A percentile compares a stretch with the other conserved stretches of the same genome.
Conservation (phyloP, 2,329 filamentous ascomycete genomes). For the Aspergillus sp. region DNA sequence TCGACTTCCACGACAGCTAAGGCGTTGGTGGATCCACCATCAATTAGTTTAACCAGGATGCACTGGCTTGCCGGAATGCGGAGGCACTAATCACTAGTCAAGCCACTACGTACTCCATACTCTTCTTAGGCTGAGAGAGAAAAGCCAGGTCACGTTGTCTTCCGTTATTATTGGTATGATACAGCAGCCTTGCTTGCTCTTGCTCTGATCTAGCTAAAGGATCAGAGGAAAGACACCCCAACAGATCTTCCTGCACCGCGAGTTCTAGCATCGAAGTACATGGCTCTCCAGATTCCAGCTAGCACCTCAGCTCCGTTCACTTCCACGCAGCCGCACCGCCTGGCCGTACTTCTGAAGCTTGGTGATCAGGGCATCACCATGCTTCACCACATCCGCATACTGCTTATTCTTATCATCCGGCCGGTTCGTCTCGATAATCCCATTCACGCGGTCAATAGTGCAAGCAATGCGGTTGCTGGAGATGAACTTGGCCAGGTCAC, state of each 20-base stretch:
- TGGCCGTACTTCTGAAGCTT: constrained; percentile 99
- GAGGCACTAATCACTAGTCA: neutral
- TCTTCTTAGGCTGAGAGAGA: neutral
- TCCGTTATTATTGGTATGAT: constrained; percentile 22
- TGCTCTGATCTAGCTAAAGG: constrained; percentile 18
- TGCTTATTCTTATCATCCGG: constrained; percentile 99
- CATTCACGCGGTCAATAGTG: constrained; percentile 95
- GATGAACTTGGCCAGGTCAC: constrained; percentile 95
- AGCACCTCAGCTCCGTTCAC: constrained; percentile 72
- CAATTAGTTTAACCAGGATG: too few species aligned
- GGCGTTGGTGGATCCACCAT: too few species aligned
- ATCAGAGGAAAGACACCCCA: constrained; percentile 10
- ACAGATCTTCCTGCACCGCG: constrained; percentile 5
- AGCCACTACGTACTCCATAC: neutral
- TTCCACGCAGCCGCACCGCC: constrained; percentile 88
- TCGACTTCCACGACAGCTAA: too few species aligned
- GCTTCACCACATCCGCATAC: constrained; percentile 96
- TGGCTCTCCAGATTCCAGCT: neutral
- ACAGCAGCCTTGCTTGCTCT: constrained; percentile 23
- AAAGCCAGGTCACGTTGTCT: constrained; percentile 12
- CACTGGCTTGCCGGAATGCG: too few species aligned
- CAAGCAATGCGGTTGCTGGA: constrained; percentile 90
- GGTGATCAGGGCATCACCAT: constrained; percentile 95
- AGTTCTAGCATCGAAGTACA: too few species aligned
- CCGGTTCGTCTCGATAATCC: constrained; percentile 96